Evolutionary conservation across 768 basidiomycete species (phyloP).

Genomic region (Termitomyces sp.): DNA sequence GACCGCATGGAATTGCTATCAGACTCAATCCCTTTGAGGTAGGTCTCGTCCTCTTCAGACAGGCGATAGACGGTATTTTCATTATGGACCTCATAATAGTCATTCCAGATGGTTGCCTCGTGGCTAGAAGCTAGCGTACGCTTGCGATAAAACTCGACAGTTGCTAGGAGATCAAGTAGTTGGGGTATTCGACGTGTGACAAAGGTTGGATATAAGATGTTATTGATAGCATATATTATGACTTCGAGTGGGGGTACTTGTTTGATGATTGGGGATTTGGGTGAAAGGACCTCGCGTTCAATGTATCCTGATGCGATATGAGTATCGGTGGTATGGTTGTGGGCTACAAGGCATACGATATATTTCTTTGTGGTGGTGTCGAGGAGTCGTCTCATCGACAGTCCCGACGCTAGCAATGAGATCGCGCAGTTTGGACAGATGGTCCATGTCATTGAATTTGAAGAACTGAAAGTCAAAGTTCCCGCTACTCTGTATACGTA

Average conservation of each 20-base stretch:
- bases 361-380: constrained; percentile 12
- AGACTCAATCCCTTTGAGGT: constrained; percentile 15
- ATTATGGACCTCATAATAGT: constrained; percentile 17
- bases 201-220: constrained; percentile 23
- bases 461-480: no score
- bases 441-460: constrained; percentile 4
- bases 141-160: constrained; percentile 31
- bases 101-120: constrained; percentile 22
- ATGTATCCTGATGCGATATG: constrained; percentile 14
- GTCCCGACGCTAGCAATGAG: constrained; percentile 12
- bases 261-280: constrained; percentile 17
- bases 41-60: constrained; percentile 14
- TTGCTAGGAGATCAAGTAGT: constrained; percentile 29
- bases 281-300: constrained; percentile 17
- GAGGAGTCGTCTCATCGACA: background rate
- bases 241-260: constrained; percentile 23
- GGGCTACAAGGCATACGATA: constrained; percentile 6
- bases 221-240: constrained; percentile 25
- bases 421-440: constrained; percentile 12
- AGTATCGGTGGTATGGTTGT: background rate
- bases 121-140: constrained; percentile 20
- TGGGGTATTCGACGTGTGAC: constrained; percentile 22
- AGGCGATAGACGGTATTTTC: constrained; percentile 10
- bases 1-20: constrained; percentile 18
- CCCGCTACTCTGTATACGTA: no score